These are phyloP conservation scores for Oryza meridionalis DNA, from an alignment of 176 grass and related monocot species.

Conservation along the genomic window DNA sequence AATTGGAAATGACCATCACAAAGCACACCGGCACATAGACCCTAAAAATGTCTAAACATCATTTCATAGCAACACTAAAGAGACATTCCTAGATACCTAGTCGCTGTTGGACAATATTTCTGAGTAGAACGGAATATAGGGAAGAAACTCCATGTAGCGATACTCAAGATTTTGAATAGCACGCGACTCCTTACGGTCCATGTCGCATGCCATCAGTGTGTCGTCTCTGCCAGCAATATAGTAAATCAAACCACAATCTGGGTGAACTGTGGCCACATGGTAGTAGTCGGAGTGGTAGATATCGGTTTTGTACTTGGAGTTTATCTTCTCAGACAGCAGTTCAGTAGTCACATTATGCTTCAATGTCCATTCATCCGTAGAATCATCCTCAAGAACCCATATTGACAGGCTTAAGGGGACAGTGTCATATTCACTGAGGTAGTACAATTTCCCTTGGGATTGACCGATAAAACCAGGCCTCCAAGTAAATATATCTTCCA, in stretches of 20 bases:
- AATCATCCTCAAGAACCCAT: conserved; percentile 10
- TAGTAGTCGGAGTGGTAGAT: too few species aligned
- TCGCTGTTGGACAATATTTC: not conserved
- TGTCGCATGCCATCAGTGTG: conserved; percentile 3
- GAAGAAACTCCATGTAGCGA: not conserved
- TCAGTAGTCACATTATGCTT: conserved; percentile 22
- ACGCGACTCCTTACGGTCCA: not conserved
- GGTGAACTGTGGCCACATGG: not conserved
- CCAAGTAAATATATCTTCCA: too few species aligned
- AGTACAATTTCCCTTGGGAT: not conserved
- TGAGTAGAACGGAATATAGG: conserved; percentile 1
- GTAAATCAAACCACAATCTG: not conserved
- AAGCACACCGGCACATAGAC: not conserved
- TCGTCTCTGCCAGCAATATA: not conserved
- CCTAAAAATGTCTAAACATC: not conserved
- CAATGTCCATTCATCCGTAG: not conserved
- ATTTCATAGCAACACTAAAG: not conserved
- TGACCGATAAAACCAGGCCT: not conserved
- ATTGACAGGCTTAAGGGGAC: not conserved
- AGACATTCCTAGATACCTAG: too few species aligned
- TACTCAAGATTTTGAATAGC: not conserved
- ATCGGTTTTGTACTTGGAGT: too few species aligned
- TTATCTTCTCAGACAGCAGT: not conserved
- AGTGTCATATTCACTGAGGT: not conserved
- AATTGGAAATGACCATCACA: too few species aligned